Conservation (phyloP, 805 yeast species). For the Suhomyces vadensis region DNA sequence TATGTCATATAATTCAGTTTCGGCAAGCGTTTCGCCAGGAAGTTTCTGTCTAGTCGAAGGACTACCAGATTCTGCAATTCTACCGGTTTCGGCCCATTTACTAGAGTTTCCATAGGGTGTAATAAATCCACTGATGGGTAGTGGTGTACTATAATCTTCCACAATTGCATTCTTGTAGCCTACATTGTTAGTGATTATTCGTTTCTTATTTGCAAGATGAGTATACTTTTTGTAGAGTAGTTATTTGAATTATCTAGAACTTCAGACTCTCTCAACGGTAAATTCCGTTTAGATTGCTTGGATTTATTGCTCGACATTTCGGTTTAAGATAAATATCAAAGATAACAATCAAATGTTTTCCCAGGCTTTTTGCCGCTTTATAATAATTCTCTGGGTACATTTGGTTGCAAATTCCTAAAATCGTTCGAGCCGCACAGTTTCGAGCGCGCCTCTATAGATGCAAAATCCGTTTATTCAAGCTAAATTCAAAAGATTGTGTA, state of each 20-base stretch:
- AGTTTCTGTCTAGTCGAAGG: constrained; percentile 22
- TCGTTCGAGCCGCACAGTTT: not conserved
- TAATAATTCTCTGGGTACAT: not conserved
- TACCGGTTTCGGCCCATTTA: constrained; percentile 14
- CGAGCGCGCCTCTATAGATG: too few species aligned
- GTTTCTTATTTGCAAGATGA: not conserved
- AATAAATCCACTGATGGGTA: constrained; percentile 42
- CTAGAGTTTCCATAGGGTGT: constrained; percentile 44
- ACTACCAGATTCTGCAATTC: constrained; percentile 31
- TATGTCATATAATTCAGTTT: constrained; percentile 41
- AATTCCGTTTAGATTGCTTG: not conserved
- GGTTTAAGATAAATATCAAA: not conserved
- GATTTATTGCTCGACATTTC: not conserved
- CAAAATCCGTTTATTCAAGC: not conserved
- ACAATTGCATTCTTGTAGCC: not conserved
- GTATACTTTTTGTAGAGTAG: not conserved
- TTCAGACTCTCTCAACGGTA: not conserved
- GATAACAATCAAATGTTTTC: not conserved
- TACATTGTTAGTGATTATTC: constrained; percentile 7
- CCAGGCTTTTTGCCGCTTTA: not conserved
- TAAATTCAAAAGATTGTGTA: too few species aligned
- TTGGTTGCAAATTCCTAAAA: constrained; percentile 3
- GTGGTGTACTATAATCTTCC: constrained; percentile 3
- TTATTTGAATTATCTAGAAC: not conserved
- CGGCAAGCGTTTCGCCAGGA: constrained; percentile 41